Percentiles rank a stretch among this genome's conserved stretches.
Conservation (phyloP, 2,329 filamentous ascomycete genomes). For the Chrysoporthe cubensis region DNA sequence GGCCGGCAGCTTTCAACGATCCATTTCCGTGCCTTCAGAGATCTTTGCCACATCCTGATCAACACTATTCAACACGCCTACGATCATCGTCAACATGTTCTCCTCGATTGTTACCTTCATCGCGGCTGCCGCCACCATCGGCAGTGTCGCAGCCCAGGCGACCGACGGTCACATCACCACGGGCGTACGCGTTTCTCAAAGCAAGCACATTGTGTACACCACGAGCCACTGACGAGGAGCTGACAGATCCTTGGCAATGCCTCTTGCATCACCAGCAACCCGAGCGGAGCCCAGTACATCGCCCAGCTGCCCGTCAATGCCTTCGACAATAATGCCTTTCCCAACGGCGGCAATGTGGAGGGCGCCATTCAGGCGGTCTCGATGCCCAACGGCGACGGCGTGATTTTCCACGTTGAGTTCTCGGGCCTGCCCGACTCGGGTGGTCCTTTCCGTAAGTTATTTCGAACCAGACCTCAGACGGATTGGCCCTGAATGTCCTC, state of each 20-base stretch:
- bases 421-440: conserved; percentile 38
- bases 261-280: conserved; percentile 21
- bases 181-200: conserved; percentile 9
- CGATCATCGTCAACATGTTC: conserved; percentile 18
- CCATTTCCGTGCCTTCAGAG: background rate
- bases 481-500: conserved; percentile 29
- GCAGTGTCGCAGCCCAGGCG: conserved; percentile 9
- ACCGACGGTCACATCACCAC: conserved; percentile 9
- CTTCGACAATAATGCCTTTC: conserved; percentile 22
- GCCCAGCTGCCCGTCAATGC: conserved; percentile 22
- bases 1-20: background rate
- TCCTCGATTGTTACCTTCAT: background rate
- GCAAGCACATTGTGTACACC: background rate
- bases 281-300: conserved; percentile 21
- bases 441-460: conserved; percentile 39
- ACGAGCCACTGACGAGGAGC: background rate
- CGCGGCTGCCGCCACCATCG: conserved; percentile 14
- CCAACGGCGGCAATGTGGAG: conserved; percentile 26
- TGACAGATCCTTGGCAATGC: conserved; percentile 22
- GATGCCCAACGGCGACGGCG: conserved; percentile 36
- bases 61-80: background rate
- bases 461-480: conserved; percentile 29
- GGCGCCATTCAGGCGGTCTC: conserved; percentile 38
- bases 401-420: conserved; percentile 38
- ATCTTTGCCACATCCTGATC: background rate